Conservation (phyloP, 345 rosid species). For the Erodium maritimum region DNA sequence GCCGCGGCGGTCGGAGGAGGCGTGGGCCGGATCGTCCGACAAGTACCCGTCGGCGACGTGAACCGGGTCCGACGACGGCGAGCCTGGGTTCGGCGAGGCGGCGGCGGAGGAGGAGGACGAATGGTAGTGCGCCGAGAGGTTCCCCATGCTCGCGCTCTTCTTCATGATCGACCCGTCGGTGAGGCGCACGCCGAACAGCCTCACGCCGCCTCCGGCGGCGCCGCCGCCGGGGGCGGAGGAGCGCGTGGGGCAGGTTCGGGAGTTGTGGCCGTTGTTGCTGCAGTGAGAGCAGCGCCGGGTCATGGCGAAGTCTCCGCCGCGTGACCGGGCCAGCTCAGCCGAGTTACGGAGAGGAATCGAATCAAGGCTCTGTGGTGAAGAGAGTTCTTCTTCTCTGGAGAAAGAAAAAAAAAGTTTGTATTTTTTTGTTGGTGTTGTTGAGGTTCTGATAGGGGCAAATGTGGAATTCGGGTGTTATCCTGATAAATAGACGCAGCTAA, state of each 20-base stretch:
- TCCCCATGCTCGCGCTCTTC: conserved; percentile 95
- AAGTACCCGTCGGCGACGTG: conserved; percentile 51
- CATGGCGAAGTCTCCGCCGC: conserved; percentile 26
- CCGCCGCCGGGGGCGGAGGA: conserved; percentile 15
- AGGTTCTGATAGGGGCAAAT: too few relatives aligned
- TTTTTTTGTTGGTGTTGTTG: too few relatives aligned
- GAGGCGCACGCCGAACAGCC: conserved; percentile 78
- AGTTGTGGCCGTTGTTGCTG: conserved; percentile 90
- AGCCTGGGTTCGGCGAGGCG: conserved; percentile 52
- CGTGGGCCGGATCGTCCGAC: conserved; percentile 46
- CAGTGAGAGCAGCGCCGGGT: conserved; percentile 91
- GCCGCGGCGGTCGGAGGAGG: conserved; percentile 46
- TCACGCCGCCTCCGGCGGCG: conserved; percentile 42
- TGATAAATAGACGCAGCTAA: too few relatives aligned
- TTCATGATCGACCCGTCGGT: conserved; percentile 89
- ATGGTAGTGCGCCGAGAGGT: conserved; percentile 49
- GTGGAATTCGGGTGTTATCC: too few relatives aligned
- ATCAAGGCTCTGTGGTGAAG: too few relatives aligned
- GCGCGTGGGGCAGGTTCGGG: conserved; percentile 79
- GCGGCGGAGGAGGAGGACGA: conserved; percentile 50
- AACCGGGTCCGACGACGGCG: conserved; percentile 53
- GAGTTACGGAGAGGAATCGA: not conserved
- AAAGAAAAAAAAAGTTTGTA: too few relatives aligned
- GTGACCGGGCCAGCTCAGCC: conserved; percentile 13
- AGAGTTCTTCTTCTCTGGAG: too few relatives aligned